Conservation (phyloP, 345 rosid species). For the Dipteronia sinensis region DNA sequence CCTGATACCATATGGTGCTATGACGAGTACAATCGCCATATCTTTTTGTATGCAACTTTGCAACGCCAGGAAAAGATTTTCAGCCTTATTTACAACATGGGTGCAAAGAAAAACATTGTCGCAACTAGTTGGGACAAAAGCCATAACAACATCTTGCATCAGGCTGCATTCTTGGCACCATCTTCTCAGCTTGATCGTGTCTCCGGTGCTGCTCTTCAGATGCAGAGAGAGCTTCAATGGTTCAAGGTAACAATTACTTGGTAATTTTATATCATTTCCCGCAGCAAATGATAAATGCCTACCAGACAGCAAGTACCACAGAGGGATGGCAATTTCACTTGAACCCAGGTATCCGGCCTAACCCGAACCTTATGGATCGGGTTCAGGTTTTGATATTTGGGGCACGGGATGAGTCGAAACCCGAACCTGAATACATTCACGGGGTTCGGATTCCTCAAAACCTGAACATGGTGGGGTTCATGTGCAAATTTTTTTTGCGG, state of each 20-base stretch:
- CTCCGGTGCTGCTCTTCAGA: conserved; percentile 73
- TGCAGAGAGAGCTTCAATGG: conserved; percentile 87
- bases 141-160: conserved; percentile 68
- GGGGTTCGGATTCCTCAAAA: no score
- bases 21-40: conserved; percentile 42
- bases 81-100: conserved; percentile 61
- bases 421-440: no score
- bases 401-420: no score
- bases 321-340: no score
- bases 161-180: conserved; percentile 64
- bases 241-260: conserved; percentile 48
- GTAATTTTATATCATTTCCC: no score
- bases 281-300: no score
- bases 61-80: conserved; percentile 78
- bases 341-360: no score
- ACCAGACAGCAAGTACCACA: no score
- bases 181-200: conserved; percentile 57
- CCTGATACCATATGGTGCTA: conserved; percentile 62
- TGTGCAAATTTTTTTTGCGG: no score
- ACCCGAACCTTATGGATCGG: no score
- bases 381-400: no score
- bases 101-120: conserved; percentile 55
- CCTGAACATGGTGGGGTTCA: no score
- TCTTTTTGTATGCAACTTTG: conserved; percentile 54
- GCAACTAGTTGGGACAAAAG: conserved; percentile 33